phyloP scores from a whole-genome alignment of 805 yeast species.

The Ascoidea asiatica region DNA sequence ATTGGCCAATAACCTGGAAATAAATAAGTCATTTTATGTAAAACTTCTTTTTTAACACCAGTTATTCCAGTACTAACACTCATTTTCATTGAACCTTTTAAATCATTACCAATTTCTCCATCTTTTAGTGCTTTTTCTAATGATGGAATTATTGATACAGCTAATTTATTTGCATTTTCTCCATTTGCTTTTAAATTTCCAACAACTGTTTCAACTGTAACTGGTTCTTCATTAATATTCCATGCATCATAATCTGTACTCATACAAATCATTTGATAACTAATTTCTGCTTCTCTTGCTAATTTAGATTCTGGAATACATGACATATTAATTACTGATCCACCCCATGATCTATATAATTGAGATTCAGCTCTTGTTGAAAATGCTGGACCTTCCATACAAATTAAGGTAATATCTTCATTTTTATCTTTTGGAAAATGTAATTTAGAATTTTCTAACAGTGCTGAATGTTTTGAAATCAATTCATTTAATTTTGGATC shows the following conservation, averaged over 20 bases:
- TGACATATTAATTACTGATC: conserved; percentile 92
- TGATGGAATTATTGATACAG: conserved; percentile 52
- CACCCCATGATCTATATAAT: conserved; percentile 80
- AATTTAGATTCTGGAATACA: conserved; percentile 94
- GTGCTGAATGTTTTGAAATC: conserved; percentile 36
- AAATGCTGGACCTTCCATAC: conserved; percentile 99
- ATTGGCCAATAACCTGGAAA: conserved; percentile 86
- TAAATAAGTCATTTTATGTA: conserved; percentile 71
- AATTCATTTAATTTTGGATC: conserved; percentile 59
- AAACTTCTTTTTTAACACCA: conserved; percentile 59
- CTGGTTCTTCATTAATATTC: conserved; percentile 92
- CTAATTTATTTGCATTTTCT: conserved; percentile 70
- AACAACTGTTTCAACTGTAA: conserved; percentile 94
- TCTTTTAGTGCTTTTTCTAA: conserved; percentile 47
- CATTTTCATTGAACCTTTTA: conserved; percentile 65
- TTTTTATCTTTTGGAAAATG: conserved; percentile 57
- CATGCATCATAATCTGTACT: conserved; percentile 98
- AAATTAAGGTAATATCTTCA: conserved; percentile 71
- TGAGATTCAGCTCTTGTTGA: conserved; percentile 93
- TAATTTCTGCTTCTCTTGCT: conserved; percentile 93
- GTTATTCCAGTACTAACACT: conserved; percentile 66
- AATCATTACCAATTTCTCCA: conserved; percentile 56
- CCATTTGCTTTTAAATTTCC: conserved; percentile 81
- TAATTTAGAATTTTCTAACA: conserved; percentile 28
- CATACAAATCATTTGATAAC: conserved; percentile 98